phyloP scores from a whole-genome alignment of 345 rosid genomes.

The Salix viminalis region DNA sequence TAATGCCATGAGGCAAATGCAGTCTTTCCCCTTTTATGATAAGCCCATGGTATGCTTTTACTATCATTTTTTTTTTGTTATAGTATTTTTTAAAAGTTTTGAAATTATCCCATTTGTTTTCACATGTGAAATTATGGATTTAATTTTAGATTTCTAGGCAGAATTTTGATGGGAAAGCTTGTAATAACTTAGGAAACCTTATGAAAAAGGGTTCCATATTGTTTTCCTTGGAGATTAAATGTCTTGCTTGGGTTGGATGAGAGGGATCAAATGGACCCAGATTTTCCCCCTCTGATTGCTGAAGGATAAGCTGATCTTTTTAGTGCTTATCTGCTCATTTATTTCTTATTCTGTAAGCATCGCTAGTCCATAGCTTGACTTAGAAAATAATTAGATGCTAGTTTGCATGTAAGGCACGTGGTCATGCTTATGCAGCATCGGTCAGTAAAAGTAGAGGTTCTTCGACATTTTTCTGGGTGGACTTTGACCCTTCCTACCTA shows the following conservation, averaged over 20 bases:
- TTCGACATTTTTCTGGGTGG: background rate
- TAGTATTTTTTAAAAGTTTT: background rate
- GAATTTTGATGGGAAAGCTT: background rate
- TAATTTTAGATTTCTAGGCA: background rate
- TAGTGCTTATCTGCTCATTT: background rate
- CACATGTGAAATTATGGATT: background rate
- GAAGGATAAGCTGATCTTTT: background rate
- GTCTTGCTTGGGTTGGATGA: background rate
- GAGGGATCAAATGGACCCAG: background rate
- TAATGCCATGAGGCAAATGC: conserved; percentile 77
- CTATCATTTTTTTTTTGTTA: too few species aligned
- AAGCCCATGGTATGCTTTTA: conserved; percentile 63
- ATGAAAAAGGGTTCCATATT: background rate
- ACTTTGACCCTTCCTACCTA: background rate
- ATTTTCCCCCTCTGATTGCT: background rate
- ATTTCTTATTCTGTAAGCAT: background rate
- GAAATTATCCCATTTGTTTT: background rate
- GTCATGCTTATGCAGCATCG: background rate
- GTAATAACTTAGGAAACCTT: background rate
- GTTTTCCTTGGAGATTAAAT: background rate
- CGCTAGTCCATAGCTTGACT: background rate
- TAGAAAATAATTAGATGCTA: background rate
- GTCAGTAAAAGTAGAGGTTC: background rate
- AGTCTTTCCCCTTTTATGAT: conserved; percentile 87
- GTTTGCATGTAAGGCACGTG: background rate